phyloP scores from a whole-genome alignment of 106 monocot species.

The Dioscorea zingiberensis region DNA sequence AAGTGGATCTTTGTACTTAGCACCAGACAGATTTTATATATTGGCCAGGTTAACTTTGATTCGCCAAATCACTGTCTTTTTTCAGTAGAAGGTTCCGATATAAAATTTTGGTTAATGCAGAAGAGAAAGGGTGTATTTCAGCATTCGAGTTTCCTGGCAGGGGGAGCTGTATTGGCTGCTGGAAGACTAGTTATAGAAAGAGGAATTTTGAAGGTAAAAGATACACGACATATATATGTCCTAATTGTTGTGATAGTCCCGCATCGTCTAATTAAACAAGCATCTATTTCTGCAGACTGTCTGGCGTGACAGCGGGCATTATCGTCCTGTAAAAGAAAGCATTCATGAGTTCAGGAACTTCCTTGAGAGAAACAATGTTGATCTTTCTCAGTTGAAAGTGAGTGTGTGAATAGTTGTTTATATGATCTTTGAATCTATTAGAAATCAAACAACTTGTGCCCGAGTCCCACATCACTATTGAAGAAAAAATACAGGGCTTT shows the following conservation, averaged over 20 bases:
- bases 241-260: too few species aligned
- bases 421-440: too few species aligned
- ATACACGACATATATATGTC: constrained; percentile 4
- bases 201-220: constrained; percentile 73
- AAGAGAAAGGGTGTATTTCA: constrained; percentile 82
- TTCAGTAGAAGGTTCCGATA: background rate
- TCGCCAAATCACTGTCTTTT: background rate
- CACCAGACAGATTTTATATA: constrained; percentile 68
- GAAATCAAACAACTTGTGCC: too few species aligned
- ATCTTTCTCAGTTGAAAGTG: constrained; percentile 76
- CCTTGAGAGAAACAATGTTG: constrained; percentile 58
- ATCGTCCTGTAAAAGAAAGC: constrained; percentile 69
- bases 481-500: too few species aligned
- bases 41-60: constrained; percentile 45
- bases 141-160: too few species aligned
- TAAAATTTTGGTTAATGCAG: too few species aligned
- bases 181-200: too few species aligned
- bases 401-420: too few species aligned
- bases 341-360: constrained; percentile 76
- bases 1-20: constrained; percentile 94
- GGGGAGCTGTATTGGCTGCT: too few species aligned
- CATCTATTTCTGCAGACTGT: constrained; percentile 46
- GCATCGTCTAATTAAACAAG: too few species aligned
- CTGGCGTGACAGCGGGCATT: constrained; percentile 92
- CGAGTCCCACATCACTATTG: too few species aligned